Percentiles rank a stretch among this genome's conserved stretches.
Conservation (phyloP, 2,329 filamentous ascomycete genomes). For the Taxawa tesnikishii region DNA sequence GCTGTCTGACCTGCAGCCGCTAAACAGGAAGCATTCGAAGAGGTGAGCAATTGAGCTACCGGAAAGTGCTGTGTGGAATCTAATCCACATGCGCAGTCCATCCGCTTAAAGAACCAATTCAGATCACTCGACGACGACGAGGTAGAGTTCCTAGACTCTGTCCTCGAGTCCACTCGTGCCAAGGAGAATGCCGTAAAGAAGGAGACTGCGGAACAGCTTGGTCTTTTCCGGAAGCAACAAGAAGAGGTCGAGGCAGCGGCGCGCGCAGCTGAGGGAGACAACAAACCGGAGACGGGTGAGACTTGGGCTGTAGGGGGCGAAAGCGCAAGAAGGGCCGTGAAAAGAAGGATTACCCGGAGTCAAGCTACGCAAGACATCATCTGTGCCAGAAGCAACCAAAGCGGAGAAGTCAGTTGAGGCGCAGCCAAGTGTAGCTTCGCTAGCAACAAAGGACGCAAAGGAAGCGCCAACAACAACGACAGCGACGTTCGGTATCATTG, state of each 20-base stretch:
- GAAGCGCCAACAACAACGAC: no score
- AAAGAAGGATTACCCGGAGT: conserved; percentile 26
- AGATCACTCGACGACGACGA: conserved; percentile 68
- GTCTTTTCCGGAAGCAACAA: conserved; percentile 45
- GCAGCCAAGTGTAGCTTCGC: no score
- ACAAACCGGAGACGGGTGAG: conserved; percentile 22
- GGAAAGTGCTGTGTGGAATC: background rate
- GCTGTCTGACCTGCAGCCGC: conserved; percentile 40
- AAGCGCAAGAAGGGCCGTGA: conserved; percentile 39
- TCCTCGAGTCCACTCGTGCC: conserved; percentile 43
- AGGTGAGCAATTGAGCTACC: conserved; percentile 30
- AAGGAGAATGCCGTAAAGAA: conserved; percentile 45
- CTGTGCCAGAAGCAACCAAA: conserved; percentile 13
- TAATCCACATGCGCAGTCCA: conserved; percentile 26
- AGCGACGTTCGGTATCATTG: no score
- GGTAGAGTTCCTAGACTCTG: conserved; percentile 56
- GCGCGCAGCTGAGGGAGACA: conserved; percentile 24
- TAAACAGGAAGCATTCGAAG: conserved; percentile 73
- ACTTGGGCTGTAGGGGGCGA: conserved; percentile 37
- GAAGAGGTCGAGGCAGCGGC: conserved; percentile 44
- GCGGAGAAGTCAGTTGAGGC: no score
- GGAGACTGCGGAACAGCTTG: conserved; percentile 47
- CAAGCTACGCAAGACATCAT: conserved; percentile 29
- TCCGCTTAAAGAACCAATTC: conserved; percentile 63
- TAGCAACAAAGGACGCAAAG: no score